Evolutionary conservation across 2,329 filamentous ascomycete species (phyloP).

Genomic region (Scorias spongiosa): DNA sequence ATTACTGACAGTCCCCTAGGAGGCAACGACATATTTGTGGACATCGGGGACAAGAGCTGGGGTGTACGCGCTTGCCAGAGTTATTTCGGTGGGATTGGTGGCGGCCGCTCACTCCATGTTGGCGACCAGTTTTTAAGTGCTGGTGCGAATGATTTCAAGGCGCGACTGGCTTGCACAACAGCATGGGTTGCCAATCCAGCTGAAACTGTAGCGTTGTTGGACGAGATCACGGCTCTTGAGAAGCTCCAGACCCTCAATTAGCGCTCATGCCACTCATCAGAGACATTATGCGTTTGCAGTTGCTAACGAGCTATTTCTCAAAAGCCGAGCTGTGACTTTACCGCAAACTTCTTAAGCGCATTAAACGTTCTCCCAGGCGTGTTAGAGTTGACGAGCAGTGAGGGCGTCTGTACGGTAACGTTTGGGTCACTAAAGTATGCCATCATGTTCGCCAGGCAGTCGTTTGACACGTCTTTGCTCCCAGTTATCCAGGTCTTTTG

Average conservation of each 20-base stretch:
- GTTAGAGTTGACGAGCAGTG: too few species aligned
- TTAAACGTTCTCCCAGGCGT: too few species aligned
- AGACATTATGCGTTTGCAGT: too few species aligned
- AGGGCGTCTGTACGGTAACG: too few species aligned
- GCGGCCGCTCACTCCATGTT: conserved; percentile 75
- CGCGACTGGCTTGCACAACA: conserved; percentile 77
- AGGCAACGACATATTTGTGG: conserved; percentile 93
- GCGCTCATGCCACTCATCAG: not conserved
- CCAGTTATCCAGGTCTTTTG: conserved; percentile 89
- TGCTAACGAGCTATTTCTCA: too few species aligned
- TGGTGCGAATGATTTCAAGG: conserved; percentile 95
- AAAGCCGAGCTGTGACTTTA: too few species aligned
- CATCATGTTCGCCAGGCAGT: conserved; percentile 79
- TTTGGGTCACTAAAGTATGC: conserved; percentile 37
- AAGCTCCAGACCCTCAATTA: not conserved
- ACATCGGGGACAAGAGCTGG: conserved; percentile 96
- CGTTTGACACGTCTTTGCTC: conserved; percentile 90
- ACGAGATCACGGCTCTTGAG: conserved; percentile 44
- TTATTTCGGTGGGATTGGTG: conserved; percentile 66
- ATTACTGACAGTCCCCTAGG: conserved; percentile 28
- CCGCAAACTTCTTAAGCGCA: too few species aligned
- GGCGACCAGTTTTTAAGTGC: conserved; percentile 93
- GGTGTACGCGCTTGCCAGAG: conserved; percentile 84
- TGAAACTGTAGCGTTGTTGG: conserved; percentile 79
- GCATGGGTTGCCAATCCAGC: conserved; percentile 90